Evolutionary conservation across 2,329 filamentous ascomycete genomes (phyloP), one percentile per base, ranked within the genome.

Genomic region (Podosphaera aphanis): DNA sequence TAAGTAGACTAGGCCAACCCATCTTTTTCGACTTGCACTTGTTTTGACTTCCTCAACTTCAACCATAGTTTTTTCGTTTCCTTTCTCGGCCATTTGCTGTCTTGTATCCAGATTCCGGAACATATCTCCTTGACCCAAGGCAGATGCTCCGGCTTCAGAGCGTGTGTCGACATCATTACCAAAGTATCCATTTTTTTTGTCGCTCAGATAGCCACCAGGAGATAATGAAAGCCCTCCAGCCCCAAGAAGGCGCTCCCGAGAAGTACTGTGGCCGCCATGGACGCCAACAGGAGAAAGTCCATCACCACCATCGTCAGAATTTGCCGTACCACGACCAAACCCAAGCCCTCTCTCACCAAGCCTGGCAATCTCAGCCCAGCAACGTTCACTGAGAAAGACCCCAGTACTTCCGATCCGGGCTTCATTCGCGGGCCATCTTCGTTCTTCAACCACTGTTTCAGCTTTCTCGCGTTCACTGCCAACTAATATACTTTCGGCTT

Each of bases 61-160:
- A 49, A 83, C 76, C 63, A 94, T 73, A 15, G 83, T 77, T 62
- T 88, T 84, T 53, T 93, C 83, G 52, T 93, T 93, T 49, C 83
- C 83, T 53, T 93, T 88, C 63, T 95, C 88, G 0, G 88, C 83
- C 74, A 98, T 84, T 59, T 93, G 83, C 59, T 92, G 82, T 51
- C 84, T 75, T 5, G 88, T 94, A 54, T 95, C 88, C 6, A 95
- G 69, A 56, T 94, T 93, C 57, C 85, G 83, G 69, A 98, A 98
- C 88, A 98, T 93, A 60, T 98, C 90, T 6, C 90, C 86, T 45
- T 74, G 82, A 42, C 86, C 82, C 59, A 93, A 80, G 5, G 83
- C 85, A n/a, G 88, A 94, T 1, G 72, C 80, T 3, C 86, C 88
- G 6, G 88, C 86, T 44, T 98, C 90, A 25, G 90, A 95, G 38